Percentiles rank a stretch among this genome's conserved stretches.
These are phyloP conservation scores for Backusella mclennaniae DNA, from an alignment of 192 early-diverging fungal genomes.

Conservation along the genomic window DNA sequence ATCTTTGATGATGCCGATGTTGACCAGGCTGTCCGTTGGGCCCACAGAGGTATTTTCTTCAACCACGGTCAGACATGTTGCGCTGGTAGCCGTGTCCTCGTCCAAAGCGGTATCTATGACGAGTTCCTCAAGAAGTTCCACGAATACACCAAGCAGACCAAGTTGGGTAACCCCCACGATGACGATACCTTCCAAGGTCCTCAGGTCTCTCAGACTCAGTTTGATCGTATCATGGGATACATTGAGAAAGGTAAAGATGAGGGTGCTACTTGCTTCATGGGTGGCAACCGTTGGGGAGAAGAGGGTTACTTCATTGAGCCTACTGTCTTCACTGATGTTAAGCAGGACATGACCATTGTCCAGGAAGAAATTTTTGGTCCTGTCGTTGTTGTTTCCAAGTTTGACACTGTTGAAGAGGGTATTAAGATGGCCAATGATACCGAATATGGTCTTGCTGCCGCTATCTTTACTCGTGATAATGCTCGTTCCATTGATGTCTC, in stretches of 20 bases:
- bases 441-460: conserved; percentile 72
- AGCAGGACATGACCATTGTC: conserved; percentile 52
- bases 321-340: conserved; percentile 69
- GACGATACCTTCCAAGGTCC: conserved; percentile 66
- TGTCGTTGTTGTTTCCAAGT: conserved; percentile 74
- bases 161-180: conserved; percentile 70
- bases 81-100: conserved; percentile 76
- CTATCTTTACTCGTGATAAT: conserved; percentile 71
- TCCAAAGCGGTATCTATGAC: conserved; percentile 67
- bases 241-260: conserved; percentile 62
- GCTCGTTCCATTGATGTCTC: conserved; percentile 54
- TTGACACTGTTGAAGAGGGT: conserved; percentile 71
- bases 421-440: conserved; percentile 69
- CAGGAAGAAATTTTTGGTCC: conserved; percentile 90
- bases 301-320: conserved; percentile 80
- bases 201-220: conserved; percentile 64
- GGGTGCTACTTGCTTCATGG: conserved; percentile 53
- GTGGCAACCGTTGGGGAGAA: conserved; percentile 59
- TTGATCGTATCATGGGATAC: conserved; percentile 57
- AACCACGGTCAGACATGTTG: conserved; percentile 88
- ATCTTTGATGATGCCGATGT: conserved; percentile 78
- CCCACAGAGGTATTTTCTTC: conserved; percentile 66
- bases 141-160: conserved; percentile 42
- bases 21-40: conserved; percentile 67
- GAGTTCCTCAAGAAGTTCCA: conserved; percentile 68